Base-by-base conservation (phyloP, 306 rosid genomes). In the Lathyrus tuberosus region DNA sequence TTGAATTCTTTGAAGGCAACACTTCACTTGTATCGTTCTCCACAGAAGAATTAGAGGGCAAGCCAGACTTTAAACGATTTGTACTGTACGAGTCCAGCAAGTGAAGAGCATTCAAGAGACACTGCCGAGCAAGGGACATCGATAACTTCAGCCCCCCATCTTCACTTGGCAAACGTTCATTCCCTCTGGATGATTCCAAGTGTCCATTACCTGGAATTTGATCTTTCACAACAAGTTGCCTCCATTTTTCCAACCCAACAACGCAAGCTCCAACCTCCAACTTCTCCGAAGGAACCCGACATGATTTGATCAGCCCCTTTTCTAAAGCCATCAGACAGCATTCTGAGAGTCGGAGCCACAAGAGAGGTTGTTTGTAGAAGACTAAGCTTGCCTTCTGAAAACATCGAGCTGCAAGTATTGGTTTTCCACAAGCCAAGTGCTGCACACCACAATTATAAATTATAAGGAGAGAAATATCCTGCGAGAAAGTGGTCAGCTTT, bases 341-440 rank as follows among this genome's bases (percentile, higher is more conserved):
- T 56, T 95, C 99, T 10, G 97, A 88, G 53, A 95, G 84, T 54
- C 99, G 88, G 75, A 95, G 99, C 99, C 99, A 95, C 86, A 95
- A 77, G 57, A 95, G 82, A 67, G 99, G 96, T 57, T 89, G 91
- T 63, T 76, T 88, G 79, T 87, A 85, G 75, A 95, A 86, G 72
- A 95, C 82, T 81, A 84, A 71, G 81, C 96, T 88, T 52, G 99
- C 88, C 73, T 95, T 95, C 78, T 91, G 91, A 73, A 95, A 95
- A 80, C 99, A 95, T 35, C 84, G 96, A 42, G 95, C 95, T 11
- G 96, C 99, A 62, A 86, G 91, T 60, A 86, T 43, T 66, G 99
- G 99, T 70, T 87, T 95, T 80, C 95, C 96, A 76, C 92, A 86
- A 70, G 95, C 82, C 88, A 91, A 79, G 85, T 95, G 77, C 81